Base-by-base conservation (phyloP, 768 basidiomycete species). In the Flagelloscypha sp. region DNA sequence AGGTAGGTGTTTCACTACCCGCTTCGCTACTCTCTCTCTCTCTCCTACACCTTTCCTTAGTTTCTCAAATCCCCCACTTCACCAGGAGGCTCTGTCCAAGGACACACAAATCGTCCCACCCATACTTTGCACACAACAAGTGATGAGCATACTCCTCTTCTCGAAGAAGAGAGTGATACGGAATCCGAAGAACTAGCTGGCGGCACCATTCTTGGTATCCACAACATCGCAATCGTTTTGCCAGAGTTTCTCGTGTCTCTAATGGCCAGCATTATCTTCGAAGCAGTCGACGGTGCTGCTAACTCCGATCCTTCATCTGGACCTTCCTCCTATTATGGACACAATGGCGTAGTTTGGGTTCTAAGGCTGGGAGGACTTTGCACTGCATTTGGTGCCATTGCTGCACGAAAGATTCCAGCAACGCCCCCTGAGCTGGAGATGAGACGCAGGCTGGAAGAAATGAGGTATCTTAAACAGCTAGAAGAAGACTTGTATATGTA, bases 151-250 rank as follows among this genome's bases (percentile, higher is more conserved):
- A n/a, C n/a, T n/a, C n/a, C n/a, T n/a, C n/a, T n/a, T n/a, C n/a
- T n/a, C n/a, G 72, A 69, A 22, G 61, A 58, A 27, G 65, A 73
- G 9, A 52, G 53, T 23, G 56, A 55, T 27, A 46, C 52, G 5
- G 61, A 60, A 13, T 63, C 58, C 15, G 55, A 50, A 19, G 33
- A 46, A 21, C 56, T 82, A 30, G 81, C 85, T 2, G 92, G 90
- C 12, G 92, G 92, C 7, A 95, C 93, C 1, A 79, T 94, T 24
- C 71, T 95, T 27, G 93, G 93, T 3, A 90, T 97, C 25, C 93
- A 97, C 52, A 97, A 97, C 52, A 66, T 97, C 12, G 86, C 93
- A 4, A 90, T 97, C 41, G 93, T 97, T 18, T 78, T 89, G 61
- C 93, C 93, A 15, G 93, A 97, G 48, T 85, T 97, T 53, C 70